Base-by-base conservation (phyloP, 164 flowering plant species). In the Magnolia officinalis region DNA sequence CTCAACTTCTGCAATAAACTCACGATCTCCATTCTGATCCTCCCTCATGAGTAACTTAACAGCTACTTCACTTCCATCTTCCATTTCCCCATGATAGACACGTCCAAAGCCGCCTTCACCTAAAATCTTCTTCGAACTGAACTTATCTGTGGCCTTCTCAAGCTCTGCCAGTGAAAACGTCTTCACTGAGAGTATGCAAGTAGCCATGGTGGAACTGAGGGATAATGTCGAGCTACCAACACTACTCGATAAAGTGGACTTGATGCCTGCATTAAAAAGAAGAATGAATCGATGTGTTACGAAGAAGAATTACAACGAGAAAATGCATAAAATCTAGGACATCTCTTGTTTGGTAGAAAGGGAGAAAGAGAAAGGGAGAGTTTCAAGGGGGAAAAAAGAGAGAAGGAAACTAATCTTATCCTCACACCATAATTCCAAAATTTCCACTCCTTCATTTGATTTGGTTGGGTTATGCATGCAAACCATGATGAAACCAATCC, bases 41-140 rank as follows among this genome's bases (percentile, higher is more conserved):
- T 87, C 93, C 76, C 90, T 87, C 52, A 86, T 89, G 69, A 95
- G 98, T 80, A 93, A 79, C 81, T 95, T 95, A 18, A 93, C 94
- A 20, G 98, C 99, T 75, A 87, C 91, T 80, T 92, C 98, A 68
- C 77, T 84, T 74, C 87, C 89, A 81, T 92, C 94, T 71, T 88
- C 96, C 84, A 93, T 68, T 50, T 71, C 72, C 52, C 98, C 99
- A 86, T 66, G 87, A 77, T 90, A 95, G 69, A 93, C 98, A 67
- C 95, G 88, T 63, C 99, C 99, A 87, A 95, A 95, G 67, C 98
- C 98, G 64, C 99, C 99, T 85, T 94, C 98, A 63, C 99, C 98
- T 74, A 93, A 77, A 76, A 96, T 74, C 77, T 86, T 90, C 78
- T 81, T 87, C 26, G 88, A 82, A 81, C 91, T 88, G 81, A 94